These are phyloP conservation scores for Gossypium schwendimanii DNA, from an alignment of 441 rosid species.

Conservation along the genomic window DNA sequence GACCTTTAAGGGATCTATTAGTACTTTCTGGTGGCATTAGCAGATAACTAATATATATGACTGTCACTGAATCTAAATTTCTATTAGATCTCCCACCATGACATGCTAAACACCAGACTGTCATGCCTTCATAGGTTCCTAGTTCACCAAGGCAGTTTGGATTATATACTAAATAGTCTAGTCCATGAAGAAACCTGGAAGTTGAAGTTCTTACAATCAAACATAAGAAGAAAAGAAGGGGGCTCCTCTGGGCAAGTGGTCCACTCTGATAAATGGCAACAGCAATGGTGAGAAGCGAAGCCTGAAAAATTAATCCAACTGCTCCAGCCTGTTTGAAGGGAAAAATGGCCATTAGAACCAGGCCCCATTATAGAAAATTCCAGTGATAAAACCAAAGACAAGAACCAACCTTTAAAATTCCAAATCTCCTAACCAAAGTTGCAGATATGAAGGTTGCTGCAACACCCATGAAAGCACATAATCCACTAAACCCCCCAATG, in stretches of 20 bases:
- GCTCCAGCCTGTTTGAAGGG: conserved; percentile 67
- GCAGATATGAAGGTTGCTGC: conserved; percentile 84
- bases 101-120: background rate
- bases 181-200: background rate
- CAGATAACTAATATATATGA: background rate
- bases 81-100: background rate
- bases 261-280: conserved; percentile 71
- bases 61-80: background rate
- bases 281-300: conserved; percentile 66
- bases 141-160: background rate
- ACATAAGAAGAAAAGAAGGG: conserved; percentile 64
- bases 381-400: background rate
- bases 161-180: background rate
- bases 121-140: background rate
- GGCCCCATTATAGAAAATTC: background rate
- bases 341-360: conserved; percentile 12
- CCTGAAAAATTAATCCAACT: conserved; percentile 73
- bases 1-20: background rate
- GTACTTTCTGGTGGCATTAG: background rate
- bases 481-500: conserved; percentile 83
- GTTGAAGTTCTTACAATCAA: conserved; percentile 53
- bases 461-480: conserved; percentile 87
- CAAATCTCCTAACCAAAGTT: conserved; percentile 57
- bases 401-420: conserved; percentile 64
- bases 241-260: conserved; percentile 53